A percentile compares a stretch with the other conserved stretches of the same genome.
phyloP scores from a whole-genome alignment of 495 filamentous ascomycete species.

The Emericellopsis terricola region DNA sequence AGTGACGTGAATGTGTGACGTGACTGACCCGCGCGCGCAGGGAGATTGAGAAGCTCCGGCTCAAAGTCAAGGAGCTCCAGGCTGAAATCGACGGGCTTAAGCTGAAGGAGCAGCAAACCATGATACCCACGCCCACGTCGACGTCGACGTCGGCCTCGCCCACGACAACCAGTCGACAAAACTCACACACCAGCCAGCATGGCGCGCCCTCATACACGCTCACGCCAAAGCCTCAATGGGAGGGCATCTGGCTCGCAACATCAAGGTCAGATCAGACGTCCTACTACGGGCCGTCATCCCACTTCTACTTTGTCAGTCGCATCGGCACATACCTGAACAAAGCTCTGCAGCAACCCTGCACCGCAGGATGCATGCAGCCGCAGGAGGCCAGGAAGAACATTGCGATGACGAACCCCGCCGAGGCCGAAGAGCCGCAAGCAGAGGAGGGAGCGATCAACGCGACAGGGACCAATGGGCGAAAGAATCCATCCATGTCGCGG shows the following conservation, averaged over 20 bases:
- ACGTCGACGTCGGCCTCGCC: neutral
- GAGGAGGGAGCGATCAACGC: neutral
- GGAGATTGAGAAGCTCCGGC: slow-evolving; percentile 23
- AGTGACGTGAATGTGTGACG: neutral
- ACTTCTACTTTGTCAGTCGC: slow-evolving; percentile 20
- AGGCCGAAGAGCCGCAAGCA: neutral
- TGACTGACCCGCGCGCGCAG: slow-evolving; percentile 7
- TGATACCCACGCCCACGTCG: slow-evolving; percentile 2
- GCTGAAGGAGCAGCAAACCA: slow-evolving; percentile 3
- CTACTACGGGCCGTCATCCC: slow-evolving; percentile 21
- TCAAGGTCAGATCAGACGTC: slow-evolving; percentile 11
- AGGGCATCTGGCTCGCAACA: slow-evolving; percentile 12
- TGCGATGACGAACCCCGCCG: neutral
- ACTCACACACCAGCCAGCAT: neutral
- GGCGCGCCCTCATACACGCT: slow-evolving; percentile 2
- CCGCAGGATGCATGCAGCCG: slow-evolving; percentile 5
- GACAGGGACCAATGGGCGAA: neutral
- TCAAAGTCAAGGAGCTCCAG: slow-evolving; percentile 20
- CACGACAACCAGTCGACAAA: slow-evolving; percentile 1
- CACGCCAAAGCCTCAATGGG: slow-evolving; percentile 7
- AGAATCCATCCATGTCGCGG: slow-evolving; percentile 7
- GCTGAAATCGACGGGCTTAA: slow-evolving; percentile 10
- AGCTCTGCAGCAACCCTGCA: slow-evolving; percentile 12
- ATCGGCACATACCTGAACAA: slow-evolving; percentile 15
- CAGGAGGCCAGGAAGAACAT: neutral